phyloP scores from a whole-genome alignment of 2,329 filamentous ascomycete species.

The Microcera coccophila region DNA sequence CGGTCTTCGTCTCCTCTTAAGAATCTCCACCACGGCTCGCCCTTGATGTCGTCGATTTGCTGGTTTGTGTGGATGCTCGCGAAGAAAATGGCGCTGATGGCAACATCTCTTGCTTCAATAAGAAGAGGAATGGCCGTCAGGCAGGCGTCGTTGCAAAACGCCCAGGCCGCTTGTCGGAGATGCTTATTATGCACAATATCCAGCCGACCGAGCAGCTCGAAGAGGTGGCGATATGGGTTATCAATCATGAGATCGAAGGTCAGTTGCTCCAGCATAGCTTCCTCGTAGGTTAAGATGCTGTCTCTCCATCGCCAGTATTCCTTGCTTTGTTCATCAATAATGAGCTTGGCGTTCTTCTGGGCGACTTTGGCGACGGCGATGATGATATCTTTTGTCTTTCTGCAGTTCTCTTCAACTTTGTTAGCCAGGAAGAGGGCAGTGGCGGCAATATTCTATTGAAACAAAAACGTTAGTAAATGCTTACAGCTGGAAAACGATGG shows the following conservation, averaged over 20 bases:
- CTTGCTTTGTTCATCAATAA: constrained; percentile 94
- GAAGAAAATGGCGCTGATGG: constrained; percentile 82
- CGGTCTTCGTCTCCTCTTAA: constrained; percentile 67
- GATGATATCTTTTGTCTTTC: constrained; percentile 92
- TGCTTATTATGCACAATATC: constrained; percentile 73
- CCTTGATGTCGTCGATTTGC: constrained; percentile 71
- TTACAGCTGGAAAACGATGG: too few species aligned
- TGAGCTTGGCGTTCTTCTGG: constrained; percentile 84
- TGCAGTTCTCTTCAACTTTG: constrained; percentile 95
- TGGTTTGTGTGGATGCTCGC: constrained; percentile 71
- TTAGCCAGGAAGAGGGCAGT: constrained; percentile 91
- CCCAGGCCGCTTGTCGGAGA: constrained; percentile 83
- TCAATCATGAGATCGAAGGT: constrained; percentile 93
- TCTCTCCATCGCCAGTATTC: constrained; percentile 99
- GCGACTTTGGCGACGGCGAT: constrained; percentile 91
- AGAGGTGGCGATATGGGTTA: constrained; percentile 80
- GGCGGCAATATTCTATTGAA: constrained; percentile 73
- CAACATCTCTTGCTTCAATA: constrained; percentile 74
- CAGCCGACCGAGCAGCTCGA: constrained; percentile 72
- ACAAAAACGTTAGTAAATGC: not conserved
- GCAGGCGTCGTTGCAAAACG: constrained; percentile 87
- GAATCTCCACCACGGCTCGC: constrained; percentile 82
- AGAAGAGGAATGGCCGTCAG: constrained; percentile 81
- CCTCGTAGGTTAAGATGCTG: constrained; percentile 87
- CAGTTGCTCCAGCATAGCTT: constrained; percentile 82